A percentile compares a stretch with the other conserved stretches of the same genome.
Evolutionary conservation across 1,284 basidiomycete species (phyloP).

Genomic region (Cutaneotrichosporon sp.): DNA sequence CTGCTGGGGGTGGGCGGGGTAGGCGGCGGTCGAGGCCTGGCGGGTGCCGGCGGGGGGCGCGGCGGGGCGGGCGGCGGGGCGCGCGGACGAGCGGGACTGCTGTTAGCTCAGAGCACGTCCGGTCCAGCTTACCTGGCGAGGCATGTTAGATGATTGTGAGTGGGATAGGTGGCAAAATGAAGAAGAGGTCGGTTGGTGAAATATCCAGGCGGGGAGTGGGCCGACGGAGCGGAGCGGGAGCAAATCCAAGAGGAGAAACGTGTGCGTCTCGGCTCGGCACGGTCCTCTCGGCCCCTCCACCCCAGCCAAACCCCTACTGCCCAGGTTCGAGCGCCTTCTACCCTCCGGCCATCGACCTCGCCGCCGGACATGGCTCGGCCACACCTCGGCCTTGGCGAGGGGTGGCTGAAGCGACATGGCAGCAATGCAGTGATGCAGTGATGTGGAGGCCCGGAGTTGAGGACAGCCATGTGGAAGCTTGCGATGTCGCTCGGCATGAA

Average conservation of each 20-base stretch:
- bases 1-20: slow-evolving; percentile 25
- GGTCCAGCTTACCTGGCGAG: slow-evolving; percentile 36
- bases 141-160: slow-evolving; percentile 27
- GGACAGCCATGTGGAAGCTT: no score
- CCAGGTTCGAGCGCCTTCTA: not conserved
- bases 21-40: slow-evolving; percentile 42
- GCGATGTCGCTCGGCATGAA: no score
- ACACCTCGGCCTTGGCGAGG: not conserved
- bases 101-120: no score
- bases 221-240: not conserved
- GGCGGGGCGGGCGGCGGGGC: slow-evolving; percentile 42
- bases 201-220: slow-evolving; percentile 3
- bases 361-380: not conserved
- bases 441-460: no score
- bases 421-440: not conserved
- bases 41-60: slow-evolving; percentile 33
- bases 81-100: slow-evolving; percentile 41
- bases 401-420: no score
- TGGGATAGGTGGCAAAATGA: slow-evolving; percentile 22
- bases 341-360: not conserved
- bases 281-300: no score
- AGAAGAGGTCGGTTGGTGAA: slow-evolving; percentile 4
- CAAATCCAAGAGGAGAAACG: not conserved
- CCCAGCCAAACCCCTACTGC: no score
- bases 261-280: not conserved